A percentile compares a stretch with the other conserved stretches of the same genome.
Evolutionary conservation across 495 filamentous ascomycete genomes (phyloP).

Genomic region (Hypomontagnella submonticulosa): DNA sequence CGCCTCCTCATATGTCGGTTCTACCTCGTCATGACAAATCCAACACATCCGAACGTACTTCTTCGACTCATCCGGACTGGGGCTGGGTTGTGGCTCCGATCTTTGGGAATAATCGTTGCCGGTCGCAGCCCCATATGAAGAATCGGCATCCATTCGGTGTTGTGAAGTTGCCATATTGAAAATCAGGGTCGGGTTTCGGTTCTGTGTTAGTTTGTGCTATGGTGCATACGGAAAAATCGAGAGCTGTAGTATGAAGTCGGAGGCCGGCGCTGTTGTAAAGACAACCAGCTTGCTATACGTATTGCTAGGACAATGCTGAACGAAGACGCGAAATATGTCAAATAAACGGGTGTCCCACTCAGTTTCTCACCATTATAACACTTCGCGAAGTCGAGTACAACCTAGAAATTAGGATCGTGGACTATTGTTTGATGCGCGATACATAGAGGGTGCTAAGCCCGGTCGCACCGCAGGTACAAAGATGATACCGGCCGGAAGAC

Average conservation of each 20-base stretch:
- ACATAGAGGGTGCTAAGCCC: constrained; percentile 31
- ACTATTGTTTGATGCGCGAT: constrained; percentile 29
- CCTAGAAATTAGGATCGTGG: constrained; percentile 19
- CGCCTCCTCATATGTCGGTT: constrained; percentile 76
- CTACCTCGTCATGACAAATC: constrained; percentile 89
- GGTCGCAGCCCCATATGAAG: constrained; percentile 25
- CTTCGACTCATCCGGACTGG: constrained; percentile 44
- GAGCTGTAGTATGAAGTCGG: constrained; percentile 2
- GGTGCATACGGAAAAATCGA: neutral
- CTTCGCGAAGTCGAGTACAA: constrained; percentile 20
- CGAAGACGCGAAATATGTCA: constrained; percentile 8
- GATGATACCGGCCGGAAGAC: constrained; percentile 29
- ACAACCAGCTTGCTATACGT: constrained; percentile 2
- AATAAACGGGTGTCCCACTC: constrained; percentile 9
- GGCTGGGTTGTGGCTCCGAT: constrained; percentile 25
- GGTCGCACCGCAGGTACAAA: constrained; percentile 1
- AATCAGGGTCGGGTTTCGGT: neutral
- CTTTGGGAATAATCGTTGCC: constrained; percentile 25
- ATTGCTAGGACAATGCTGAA: constrained; percentile 13
- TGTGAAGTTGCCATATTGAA: constrained; percentile 13
- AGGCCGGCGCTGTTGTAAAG: neutral
- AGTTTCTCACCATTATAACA: constrained; percentile 34
- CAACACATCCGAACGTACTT: constrained; percentile 74
- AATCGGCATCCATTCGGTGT: constrained; percentile 10
- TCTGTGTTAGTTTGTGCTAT: constrained; percentile 5